Evolutionary conservation across 2,329 filamentous ascomycete species (phyloP).

Genomic region (Colletotrichum tropicicola): DNA sequence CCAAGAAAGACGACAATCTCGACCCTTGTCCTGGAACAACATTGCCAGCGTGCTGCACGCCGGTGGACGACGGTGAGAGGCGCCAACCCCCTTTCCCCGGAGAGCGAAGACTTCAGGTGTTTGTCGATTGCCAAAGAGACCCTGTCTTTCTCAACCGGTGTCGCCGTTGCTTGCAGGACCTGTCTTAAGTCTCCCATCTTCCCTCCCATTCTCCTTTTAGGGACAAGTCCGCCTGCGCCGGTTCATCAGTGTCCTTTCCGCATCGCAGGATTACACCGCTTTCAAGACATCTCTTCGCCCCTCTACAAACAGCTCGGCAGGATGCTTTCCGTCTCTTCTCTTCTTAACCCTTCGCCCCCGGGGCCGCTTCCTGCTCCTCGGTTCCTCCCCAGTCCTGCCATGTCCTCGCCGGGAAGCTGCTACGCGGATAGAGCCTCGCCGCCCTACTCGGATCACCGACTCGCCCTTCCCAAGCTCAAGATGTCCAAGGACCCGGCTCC

Average conservation of each 20-base stretch:
- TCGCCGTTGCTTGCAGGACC: conserved; percentile 36
- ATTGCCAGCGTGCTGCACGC: conserved; percentile 33
- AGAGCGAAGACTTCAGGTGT: conserved; percentile 21
- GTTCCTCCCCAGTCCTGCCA: conserved; percentile 51
- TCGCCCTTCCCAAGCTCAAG: conserved; percentile 59
- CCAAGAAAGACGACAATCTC: conserved; percentile 45
- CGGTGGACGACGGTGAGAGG: conserved; percentile 6
- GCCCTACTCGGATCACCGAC: conserved; percentile 33
- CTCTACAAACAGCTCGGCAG: conserved; percentile 38
- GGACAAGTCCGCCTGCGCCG: conserved; percentile 10
- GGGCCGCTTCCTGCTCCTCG: conserved; percentile 48
- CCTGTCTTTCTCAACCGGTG: background rate
- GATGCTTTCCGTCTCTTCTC: conserved; percentile 73
- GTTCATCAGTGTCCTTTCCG: conserved; percentile 15
- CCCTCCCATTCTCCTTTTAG: conserved; percentile 26
- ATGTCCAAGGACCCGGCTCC: conserved; percentile 71
- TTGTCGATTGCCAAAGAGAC: conserved; percentile 22
- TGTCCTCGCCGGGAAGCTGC: conserved; percentile 45
- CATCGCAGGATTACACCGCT: conserved; percentile 22
- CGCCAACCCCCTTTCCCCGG: conserved; percentile 3
- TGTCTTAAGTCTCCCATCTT: conserved; percentile 41
- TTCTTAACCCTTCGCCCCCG: conserved; percentile 70
- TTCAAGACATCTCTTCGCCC: conserved; percentile 26
- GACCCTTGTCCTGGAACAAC: conserved; percentile 38
- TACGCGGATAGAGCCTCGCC: conserved; percentile 42